Evolutionary conservation across 176 grass and related monocot genomes (phyloP), one percentile per base, ranked within the genome.

Genomic region (Avena insularis): DNA sequence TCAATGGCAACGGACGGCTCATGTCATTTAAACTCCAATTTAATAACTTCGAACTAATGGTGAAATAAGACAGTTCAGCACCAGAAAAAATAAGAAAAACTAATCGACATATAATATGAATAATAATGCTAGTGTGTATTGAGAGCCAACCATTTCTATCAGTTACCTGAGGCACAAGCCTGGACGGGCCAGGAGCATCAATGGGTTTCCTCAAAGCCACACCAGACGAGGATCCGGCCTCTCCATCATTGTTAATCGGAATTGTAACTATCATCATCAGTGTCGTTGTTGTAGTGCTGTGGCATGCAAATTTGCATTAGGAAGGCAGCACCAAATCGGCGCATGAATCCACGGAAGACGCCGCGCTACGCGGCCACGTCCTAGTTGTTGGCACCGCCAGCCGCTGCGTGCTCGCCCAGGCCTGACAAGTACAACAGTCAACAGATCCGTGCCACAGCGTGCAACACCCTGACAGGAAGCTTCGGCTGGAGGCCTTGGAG

Each of bases 401-500:
- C n/a, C n/a, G n/a, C 80, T 2, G 86, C 29, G 78, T 97, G 92
- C 90, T 97, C 92, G 79, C 94, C 94, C 13, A 88, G 90, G 83
- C 94, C 92, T 29, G 88, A 90, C 54, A 97, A 80, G 84, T 89
- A 97, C 5, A 97, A 80, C 65, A 97, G 46, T 83, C 5, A 97
- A 80, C 65, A 97, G 35, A 83, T 94, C 92, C 19, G 90, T 77
- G 27, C 69, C 80, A 86, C 85, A 94, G 2, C 94, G 80, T 77
- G 88, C 83, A 94, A 1, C 92, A 77, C 11, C 88, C 74, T 6
- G 87, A 43, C 11, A 92, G 87, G 85, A 97, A 94, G 67, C 87
- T 92, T 7, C 67, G 87, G 0, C 92, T 91, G 3, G 94, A 97
- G 3, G 94, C 92, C 82, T 93, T 97, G 48, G 92, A 97, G 92